Percentiles rank a stretch among this genome's conserved stretches.
These are phyloP conservation scores for Phoma sp. DNA, from an alignment of 2,329 filamentous ascomycete species.

Conservation along the genomic window DNA sequence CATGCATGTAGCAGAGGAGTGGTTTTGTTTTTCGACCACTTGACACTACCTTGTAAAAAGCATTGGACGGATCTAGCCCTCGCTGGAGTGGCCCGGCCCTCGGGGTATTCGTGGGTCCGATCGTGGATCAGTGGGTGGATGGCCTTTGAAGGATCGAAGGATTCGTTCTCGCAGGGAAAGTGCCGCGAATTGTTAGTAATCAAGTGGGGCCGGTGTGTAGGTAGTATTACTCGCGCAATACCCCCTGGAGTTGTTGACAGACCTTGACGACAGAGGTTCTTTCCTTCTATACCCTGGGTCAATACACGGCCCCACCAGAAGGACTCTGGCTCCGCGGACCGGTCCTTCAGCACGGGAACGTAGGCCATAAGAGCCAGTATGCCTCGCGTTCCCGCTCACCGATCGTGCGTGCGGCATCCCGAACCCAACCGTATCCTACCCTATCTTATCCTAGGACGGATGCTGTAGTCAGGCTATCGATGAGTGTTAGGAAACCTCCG, in stretches of 20 bases:
- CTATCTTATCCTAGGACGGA: neutral
- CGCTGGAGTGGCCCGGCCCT: neutral
- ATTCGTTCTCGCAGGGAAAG: constrained; percentile 9
- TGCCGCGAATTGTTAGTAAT: constrained; percentile 12
- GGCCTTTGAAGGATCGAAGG: constrained; percentile 2
- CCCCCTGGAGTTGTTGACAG: neutral
- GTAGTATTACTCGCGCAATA: constrained; percentile 6
- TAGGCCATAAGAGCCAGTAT: neutral
- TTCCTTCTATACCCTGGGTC: no score
- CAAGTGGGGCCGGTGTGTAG: constrained; percentile 9
- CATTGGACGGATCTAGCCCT: neutral
- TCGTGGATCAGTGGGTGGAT: neutral
- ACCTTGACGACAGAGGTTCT: no score
- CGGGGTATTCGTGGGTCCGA: neutral
- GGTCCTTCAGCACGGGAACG: neutral
- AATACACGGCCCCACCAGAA: neutral
- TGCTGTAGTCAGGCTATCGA: neutral
- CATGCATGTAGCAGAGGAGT: neutral
- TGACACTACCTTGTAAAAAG: neutral
- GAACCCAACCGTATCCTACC: neutral
- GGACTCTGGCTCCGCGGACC: neutral
- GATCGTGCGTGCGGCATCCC: constrained; percentile 1
- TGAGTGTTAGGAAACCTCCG: neutral
- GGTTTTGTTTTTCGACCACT: neutral
- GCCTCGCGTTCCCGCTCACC: constrained; percentile 2